A percentile compares a stretch with the other conserved stretches of the same genome.
Conservation (phyloP, 176 grass and related monocot genomes). For the Poa annua region DNA sequence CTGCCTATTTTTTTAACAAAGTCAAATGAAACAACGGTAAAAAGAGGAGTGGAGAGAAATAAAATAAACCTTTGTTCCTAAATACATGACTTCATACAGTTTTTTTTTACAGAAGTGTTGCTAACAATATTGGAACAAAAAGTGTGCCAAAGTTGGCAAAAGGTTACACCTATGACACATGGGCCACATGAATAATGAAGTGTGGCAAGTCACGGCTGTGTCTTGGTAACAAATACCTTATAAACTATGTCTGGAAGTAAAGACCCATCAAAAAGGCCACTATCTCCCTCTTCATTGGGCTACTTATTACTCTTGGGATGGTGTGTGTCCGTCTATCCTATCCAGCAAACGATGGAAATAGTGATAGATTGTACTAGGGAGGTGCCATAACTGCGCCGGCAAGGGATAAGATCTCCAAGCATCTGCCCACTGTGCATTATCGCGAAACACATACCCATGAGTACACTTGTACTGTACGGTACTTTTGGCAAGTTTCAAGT, state of each 20-base stretch:
- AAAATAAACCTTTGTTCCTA: not conserved
- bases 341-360: not conserved
- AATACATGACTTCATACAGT: not conserved
- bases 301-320: not conserved
- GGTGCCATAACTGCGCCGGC: not conserved
- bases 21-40: not conserved
- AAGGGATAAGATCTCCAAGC: not conserved
- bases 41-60: not conserved
- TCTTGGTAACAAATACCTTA: slow-evolving; percentile 3
- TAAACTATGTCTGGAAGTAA: not conserved
- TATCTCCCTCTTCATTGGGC: not conserved
- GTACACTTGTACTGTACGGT: not conserved
- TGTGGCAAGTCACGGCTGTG: not conserved
- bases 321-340: not conserved
- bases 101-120: not conserved
- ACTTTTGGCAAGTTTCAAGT: not conserved
- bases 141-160: not conserved
- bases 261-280: not conserved
- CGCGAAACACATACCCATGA: not conserved
- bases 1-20: slow-evolving; percentile 8
- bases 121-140: not conserved
- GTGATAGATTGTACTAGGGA: not conserved
- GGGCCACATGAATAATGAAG: not conserved
- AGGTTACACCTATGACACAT: not conserved
- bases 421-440: not conserved